These are phyloP conservation scores for Exophiala aquamarina DNA, from an alignment of 2,329 filamentous ascomycete species.

Conservation along the genomic window DNA sequence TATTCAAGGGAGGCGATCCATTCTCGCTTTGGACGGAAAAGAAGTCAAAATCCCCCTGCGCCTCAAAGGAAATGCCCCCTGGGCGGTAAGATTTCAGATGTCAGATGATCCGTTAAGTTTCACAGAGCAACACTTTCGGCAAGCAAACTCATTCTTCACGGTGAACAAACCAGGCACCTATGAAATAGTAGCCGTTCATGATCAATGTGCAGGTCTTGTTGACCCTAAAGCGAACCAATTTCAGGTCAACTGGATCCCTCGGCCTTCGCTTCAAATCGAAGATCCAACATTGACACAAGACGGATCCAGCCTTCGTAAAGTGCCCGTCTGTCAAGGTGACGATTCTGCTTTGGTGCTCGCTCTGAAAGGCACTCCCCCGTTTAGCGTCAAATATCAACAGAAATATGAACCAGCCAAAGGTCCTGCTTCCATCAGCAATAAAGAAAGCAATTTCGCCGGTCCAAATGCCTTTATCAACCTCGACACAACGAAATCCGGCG, in stretches of 20 bases:
- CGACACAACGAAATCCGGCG: constrained; percentile 79
- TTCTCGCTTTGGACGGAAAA: constrained; percentile 75
- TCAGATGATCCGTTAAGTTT: constrained; percentile 50
- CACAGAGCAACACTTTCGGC: constrained; percentile 51
- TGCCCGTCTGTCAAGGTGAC: constrained; percentile 89
- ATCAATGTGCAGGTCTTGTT: constrained; percentile 81
- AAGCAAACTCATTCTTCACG: constrained; percentile 67
- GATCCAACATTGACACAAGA: constrained; percentile 63
- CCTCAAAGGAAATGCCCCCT: constrained; percentile 81
- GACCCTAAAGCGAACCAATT: constrained; percentile 74
- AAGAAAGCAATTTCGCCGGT: constrained; percentile 71
- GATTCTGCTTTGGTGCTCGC: constrained; percentile 83
- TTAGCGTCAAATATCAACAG: constrained; percentile 77
- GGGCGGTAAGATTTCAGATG: constrained; percentile 70
- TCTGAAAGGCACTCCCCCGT: constrained; percentile 79
- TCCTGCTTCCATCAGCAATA: constrained; percentile 63
- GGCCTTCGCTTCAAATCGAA: constrained; percentile 69
- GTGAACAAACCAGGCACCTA: constrained; percentile 72
- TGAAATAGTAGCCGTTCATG: constrained; percentile 73
- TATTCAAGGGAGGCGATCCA: constrained; percentile 74
- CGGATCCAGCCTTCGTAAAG: constrained; percentile 64
- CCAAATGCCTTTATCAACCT: constrained; percentile 76
- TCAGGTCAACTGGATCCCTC: constrained; percentile 78
- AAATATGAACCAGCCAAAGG: constrained; percentile 69
- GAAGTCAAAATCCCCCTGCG: constrained; percentile 75